phyloP scores from a whole-genome alignment of 208 protist species.

The Tritrichomonas foetus region DNA sequence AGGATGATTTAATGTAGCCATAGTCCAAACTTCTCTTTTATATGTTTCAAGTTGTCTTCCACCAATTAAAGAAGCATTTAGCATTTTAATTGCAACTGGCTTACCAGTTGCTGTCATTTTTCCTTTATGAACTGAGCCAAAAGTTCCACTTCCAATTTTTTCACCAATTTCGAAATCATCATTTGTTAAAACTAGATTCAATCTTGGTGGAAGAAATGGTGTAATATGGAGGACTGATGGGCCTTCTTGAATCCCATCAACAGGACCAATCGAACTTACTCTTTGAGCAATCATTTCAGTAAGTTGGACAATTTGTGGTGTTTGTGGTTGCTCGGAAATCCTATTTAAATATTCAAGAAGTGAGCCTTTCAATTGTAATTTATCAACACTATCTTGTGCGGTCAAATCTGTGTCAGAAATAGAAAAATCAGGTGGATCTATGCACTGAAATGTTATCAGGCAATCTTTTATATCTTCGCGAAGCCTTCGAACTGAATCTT shows the following conservation, averaged over 20 bases:
- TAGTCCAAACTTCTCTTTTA: slow-evolving; percentile 3
- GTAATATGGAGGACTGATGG: background rate
- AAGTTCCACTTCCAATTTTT: background rate
- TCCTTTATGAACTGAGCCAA: slow-evolving; percentile 3
- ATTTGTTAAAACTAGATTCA: background rate
- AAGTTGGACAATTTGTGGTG: background rate
- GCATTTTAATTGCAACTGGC: background rate
- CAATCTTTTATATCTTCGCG: background rate
- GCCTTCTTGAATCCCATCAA: slow-evolving; percentile 8
- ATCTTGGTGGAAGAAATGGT: background rate
- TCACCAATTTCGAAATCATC: background rate
- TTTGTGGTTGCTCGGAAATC: background rate
- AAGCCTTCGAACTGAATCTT: background rate
- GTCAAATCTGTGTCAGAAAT: background rate
- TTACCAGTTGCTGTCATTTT: background rate
- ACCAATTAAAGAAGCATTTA: background rate
- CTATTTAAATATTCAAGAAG: background rate
- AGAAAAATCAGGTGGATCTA: background rate
- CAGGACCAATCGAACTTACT: background rate
- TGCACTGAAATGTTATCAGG: background rate
- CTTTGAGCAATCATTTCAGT: background rate
- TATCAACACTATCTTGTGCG: background rate
- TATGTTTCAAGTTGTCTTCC: slow-evolving; percentile 16
- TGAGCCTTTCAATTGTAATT: background rate
- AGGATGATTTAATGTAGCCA: background rate